A percentile compares a stretch with the other conserved stretches of the same genome.
phyloP scores from a whole-genome alignment of 1,284 basidiomycete genomes.

The Leucoagaricus sp. region DNA sequence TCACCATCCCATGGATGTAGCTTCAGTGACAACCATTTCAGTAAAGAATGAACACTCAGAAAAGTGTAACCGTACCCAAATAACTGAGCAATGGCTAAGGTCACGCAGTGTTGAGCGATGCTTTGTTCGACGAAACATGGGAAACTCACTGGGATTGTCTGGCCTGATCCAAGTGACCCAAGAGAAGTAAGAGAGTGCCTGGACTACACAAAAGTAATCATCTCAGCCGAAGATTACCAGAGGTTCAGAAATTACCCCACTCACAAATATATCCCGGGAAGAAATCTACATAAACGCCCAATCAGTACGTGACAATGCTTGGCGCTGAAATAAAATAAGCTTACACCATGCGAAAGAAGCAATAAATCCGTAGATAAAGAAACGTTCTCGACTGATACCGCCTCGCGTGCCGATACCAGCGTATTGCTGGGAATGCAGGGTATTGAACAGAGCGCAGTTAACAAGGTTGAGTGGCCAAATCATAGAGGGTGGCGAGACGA shows the following conservation, averaged over 20 bases:
- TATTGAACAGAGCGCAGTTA: slow-evolving; percentile 75
- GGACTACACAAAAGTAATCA: slow-evolving; percentile 31
- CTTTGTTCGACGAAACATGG: not conserved
- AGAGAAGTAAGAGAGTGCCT: slow-evolving; percentile 62
- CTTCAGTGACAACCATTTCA: slow-evolving; percentile 19
- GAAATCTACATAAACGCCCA: slow-evolving; percentile 42
- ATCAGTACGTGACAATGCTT: slow-evolving; percentile 44
- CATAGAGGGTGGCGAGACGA: slow-evolving; percentile 77
- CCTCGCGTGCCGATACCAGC: slow-evolving; percentile 63
- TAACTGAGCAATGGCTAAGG: slow-evolving; percentile 35
- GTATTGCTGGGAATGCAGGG: slow-evolving; percentile 62
- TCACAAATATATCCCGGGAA: slow-evolving; percentile 66
- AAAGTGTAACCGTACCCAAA: slow-evolving; percentile 40
- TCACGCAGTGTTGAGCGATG: not conserved
- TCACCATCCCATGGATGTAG: slow-evolving; percentile 55
- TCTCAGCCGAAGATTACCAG: not conserved
- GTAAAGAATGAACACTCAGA: not conserved
- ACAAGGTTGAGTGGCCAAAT: slow-evolving; percentile 83
- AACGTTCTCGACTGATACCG: slow-evolving; percentile 71
- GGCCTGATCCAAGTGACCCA: slow-evolving; percentile 53
- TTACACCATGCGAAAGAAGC: slow-evolving; percentile 64
- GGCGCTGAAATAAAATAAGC: slow-evolving; percentile 30
- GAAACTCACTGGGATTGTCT: slow-evolving; percentile 32
- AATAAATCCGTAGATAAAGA: slow-evolving; percentile 45
- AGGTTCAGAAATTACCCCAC: slow-evolving; percentile 12